Conservation (phyloP, 2,329 filamentous ascomycete species). For the Pestalotiopsis sp. region DNA sequence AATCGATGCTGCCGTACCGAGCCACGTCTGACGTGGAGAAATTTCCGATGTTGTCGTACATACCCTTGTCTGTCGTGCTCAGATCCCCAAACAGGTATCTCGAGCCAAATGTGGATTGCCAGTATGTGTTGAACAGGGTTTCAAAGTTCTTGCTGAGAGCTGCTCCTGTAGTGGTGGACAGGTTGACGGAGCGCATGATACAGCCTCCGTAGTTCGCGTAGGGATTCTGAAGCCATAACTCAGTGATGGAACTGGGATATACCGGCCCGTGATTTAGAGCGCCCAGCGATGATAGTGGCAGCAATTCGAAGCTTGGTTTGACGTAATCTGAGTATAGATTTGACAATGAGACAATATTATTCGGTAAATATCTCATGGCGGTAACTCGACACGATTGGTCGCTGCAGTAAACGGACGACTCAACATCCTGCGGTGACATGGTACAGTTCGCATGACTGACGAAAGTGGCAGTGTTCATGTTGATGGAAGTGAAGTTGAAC, state of each 20-base stretch:
- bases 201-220: background rate
- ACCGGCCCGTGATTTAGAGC: background rate
- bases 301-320: background rate
- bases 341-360: background rate
- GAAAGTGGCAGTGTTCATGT: background rate
- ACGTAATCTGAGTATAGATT: background rate
- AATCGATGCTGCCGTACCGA: background rate
- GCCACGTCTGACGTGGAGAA: background rate
- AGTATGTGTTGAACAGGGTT: background rate
- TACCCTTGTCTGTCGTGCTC: background rate
- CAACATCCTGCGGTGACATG: background rate
- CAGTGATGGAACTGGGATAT: background rate
- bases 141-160: background rate
- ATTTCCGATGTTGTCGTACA: background rate
- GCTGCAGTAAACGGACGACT: background rate
- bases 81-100: background rate
- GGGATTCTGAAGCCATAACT: background rate
- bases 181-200: background rate
- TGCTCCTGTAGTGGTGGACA: background rate
- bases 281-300: background rate
- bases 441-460: background rate
- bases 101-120: background rate
- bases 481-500: background rate
- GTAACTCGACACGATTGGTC: background rate
- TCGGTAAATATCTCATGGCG: background rate